Conservation (phyloP, 768 basidiomycete genomes). For the Lentinula aciculospora region DNA sequence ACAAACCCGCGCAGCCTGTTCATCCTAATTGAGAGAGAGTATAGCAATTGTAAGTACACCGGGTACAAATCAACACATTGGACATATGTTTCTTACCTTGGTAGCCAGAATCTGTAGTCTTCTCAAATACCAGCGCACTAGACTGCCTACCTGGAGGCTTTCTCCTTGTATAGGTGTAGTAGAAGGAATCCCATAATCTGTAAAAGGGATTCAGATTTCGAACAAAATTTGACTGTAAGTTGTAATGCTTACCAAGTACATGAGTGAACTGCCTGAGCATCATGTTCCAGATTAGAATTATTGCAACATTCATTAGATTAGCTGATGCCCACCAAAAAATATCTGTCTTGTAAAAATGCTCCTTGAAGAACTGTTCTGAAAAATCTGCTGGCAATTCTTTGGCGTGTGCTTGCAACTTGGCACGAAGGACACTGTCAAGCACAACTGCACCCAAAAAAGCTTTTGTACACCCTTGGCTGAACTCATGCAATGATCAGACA, state of each 20-base stretch:
- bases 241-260: not conserved
- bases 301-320: no score
- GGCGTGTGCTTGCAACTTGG: not conserved
- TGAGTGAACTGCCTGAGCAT: not conserved
- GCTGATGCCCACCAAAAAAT: conserved; percentile 6
- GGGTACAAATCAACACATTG: no score
- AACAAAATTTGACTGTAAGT: no score
- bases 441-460: conserved; percentile 12
- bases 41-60: no score
- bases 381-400: conserved; percentile 8
- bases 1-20: not conserved
- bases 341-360: conserved; percentile 6
- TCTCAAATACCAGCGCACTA: conserved; percentile 9
- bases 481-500: not conserved
- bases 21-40: not conserved
- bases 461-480: conserved; percentile 15
- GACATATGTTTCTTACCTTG: conserved; percentile 1
- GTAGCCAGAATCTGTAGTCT: conserved; percentile 5
- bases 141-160: not conserved
- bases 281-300: no score
- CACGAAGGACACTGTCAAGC: conserved; percentile 3
- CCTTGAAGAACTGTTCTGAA: conserved; percentile 5
- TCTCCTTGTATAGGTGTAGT: conserved; percentile 13
- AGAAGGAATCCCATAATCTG: conserved; percentile 11
- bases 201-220: not conserved